Evolutionary conservation across 2,329 filamentous ascomycete species (phyloP).

Genomic region (Aspergillus sp.): DNA sequence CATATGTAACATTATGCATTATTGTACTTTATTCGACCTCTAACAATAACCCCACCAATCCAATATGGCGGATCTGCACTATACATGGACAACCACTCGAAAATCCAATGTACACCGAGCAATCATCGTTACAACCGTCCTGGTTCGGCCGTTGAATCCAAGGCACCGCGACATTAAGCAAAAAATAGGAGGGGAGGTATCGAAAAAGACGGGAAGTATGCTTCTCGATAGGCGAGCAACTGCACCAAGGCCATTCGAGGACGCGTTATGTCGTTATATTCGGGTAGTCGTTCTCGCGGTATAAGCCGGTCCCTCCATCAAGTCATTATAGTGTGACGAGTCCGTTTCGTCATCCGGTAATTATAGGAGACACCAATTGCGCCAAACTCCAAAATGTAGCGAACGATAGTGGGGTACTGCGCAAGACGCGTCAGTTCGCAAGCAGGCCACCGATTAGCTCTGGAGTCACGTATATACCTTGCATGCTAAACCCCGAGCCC

Average conservation of each 20-base stretch:
- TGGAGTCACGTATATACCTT: conserved; percentile 1
- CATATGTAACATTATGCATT: conserved; percentile 29
- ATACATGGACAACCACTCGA: conserved; percentile 6
- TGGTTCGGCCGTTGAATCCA: background rate
- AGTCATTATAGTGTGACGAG: conserved; percentile 24
- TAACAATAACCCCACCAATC: conserved; percentile 11
- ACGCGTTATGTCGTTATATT: conserved; percentile 13
- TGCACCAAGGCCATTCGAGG: conserved; percentile 9
- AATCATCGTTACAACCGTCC: background rate
- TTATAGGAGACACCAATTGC: conserved; percentile 11
- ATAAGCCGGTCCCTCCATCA: conserved; percentile 18
- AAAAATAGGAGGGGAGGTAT: background rate
- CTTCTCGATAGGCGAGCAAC: background rate
- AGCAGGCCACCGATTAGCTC: background rate
- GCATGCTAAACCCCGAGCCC: background rate
- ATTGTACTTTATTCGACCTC: conserved; percentile 10
- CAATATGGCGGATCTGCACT: conserved; percentile 4
- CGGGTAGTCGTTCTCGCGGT: conserved; percentile 21
- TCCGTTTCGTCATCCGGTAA: conserved; percentile 10
- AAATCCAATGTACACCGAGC: background rate
- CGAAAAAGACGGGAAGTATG: background rate
- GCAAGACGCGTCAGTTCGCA: background rate
- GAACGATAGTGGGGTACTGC: conserved; percentile 5
- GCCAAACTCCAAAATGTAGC: conserved; percentile 18
- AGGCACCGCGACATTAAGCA: conserved; percentile 3